Conservation (phyloP, 2,329 filamentous ascomycete genomes). For the Hyphodiscus sp. region DNA sequence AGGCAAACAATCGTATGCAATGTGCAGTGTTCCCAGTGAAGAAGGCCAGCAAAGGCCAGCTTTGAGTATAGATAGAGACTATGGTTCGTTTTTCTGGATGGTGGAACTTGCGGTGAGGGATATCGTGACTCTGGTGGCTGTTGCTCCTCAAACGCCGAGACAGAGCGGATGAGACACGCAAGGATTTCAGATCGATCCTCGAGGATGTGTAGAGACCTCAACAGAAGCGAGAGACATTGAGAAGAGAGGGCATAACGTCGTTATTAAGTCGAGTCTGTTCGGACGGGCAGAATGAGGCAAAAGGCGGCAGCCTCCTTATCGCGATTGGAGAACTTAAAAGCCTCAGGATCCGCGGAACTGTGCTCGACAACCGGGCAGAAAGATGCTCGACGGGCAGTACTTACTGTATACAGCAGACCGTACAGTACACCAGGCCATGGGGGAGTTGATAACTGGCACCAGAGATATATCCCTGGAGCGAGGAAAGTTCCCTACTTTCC, state of each 20-base stretch:
- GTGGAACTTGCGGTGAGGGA: slow-evolving; percentile 14
- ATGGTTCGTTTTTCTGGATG: not conserved
- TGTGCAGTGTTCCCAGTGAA: slow-evolving; percentile 4
- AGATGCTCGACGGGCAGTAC: no score
- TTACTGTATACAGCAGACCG: no score
- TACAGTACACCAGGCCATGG: slow-evolving; percentile 18
- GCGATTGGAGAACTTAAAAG: slow-evolving; percentile 19
- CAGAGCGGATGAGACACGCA: not conserved
- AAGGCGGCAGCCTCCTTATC: slow-evolving; percentile 12
- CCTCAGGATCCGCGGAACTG: slow-evolving; percentile 10
- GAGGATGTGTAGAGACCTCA: not conserved
- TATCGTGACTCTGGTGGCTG: not conserved
- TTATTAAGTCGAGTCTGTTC: not conserved
- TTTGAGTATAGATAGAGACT: slow-evolving; percentile 8
- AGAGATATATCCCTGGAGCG: slow-evolving; percentile 8
- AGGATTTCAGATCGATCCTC: no score
- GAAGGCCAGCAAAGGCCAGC: slow-evolving; percentile 27
- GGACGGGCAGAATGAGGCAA: slow-evolving; percentile 8
- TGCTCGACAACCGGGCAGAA: no score
- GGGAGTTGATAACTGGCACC: slow-evolving; percentile 16
- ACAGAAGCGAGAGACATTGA: not conserved
- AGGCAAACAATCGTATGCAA: slow-evolving; percentile 18
- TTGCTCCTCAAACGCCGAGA: slow-evolving; percentile 5
- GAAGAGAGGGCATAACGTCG: slow-evolving; percentile 1
- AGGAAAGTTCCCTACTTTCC: not conserved